Evolutionary conservation across 75 land plant species (phyloP), one percentile per base, ranked within the genome.

Genomic region (Pseudotsuga menziesii): DNA sequence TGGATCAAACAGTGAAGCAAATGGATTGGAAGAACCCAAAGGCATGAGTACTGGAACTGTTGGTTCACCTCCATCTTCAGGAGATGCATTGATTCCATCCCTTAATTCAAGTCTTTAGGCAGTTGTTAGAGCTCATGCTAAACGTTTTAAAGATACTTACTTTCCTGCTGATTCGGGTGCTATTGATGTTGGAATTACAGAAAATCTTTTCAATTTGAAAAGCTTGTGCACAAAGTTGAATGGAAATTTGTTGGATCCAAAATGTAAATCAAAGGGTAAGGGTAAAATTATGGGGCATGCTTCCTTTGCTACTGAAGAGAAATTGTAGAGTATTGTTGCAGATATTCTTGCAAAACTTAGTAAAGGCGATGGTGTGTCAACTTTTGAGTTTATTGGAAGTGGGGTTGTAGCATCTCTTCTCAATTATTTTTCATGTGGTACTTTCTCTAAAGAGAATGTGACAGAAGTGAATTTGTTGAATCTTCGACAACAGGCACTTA

Each of bases 331-430:
- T 64, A 48, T 84, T 52, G 75, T 91, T 54, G 73, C 61, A 60
- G 77, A 88, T 72, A 72, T 91, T n/a, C 76, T 91, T 80, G n/a
- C 13, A 55, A 86, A 78, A 36, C 79, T 93, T 57, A 75, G 57
- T 81, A 82, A 80, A n/a, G 78, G 63, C 12, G 91, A 88, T 29
- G 67, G 84, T 7, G 78, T 93, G 39, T 88, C 96, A 17, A 89
- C 90, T 7, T 93, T 93, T 85, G 96, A 93, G 75, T 89, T 93
- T 56, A 80, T 91, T 20, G 89, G 86, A 36, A 89, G 96, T 85
- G 94, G 94, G 60, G 80, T 93, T 54, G 76, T 89, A 11, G 84
- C 72, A 44, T 83, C 96, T 3, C 76, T 93, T 23, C 57, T 86
- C 23, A 59, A 78, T 63, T 93, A 85, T 63, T 80, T 93, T 17